Evolutionary conservation across 495 filamentous ascomycete genomes (phyloP).

Genomic region (Ramalina peruviana): DNA sequence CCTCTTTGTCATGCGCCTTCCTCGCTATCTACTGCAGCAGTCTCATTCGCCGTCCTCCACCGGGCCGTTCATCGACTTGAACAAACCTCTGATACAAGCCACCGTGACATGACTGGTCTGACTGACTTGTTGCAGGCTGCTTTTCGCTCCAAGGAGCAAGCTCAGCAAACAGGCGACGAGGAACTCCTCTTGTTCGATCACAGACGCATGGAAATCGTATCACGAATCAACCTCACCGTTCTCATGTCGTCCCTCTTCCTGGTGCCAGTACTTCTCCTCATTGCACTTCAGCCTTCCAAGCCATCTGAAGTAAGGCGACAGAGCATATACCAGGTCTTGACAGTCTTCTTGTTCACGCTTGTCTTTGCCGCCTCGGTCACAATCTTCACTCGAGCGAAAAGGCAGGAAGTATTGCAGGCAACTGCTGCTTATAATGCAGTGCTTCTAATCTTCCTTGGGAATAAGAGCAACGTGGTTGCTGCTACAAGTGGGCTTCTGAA

Average conservation of each 20-base stretch:
- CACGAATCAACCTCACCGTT: background rate
- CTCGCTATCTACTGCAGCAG: background rate
- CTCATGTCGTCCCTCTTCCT: background rate
- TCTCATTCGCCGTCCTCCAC: background rate
- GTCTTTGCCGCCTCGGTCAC: slow-evolving; percentile 13
- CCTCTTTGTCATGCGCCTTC: background rate
- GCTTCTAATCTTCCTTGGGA: slow-evolving; percentile 18
- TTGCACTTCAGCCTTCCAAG: slow-evolving; percentile 1
- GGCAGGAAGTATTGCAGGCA: slow-evolving; percentile 17
- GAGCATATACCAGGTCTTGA: slow-evolving; percentile 3
- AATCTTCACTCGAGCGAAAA: slow-evolving; percentile 12
- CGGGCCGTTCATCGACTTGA: background rate
- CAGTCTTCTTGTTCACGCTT: slow-evolving; percentile 10
- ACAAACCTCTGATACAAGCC: background rate
- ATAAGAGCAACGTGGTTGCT: slow-evolving; percentile 1
- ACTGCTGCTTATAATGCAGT: slow-evolving; percentile 18
- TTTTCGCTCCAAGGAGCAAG: slow-evolving; percentile 2
- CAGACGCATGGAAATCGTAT: slow-evolving; percentile 2
- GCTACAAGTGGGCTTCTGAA: background rate
- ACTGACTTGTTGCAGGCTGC: background rate
- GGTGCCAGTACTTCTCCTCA: slow-evolving; percentile 3
- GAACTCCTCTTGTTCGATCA: background rate
- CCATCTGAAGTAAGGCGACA: slow-evolving; percentile 1
- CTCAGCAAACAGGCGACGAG: slow-evolving; percentile 1
- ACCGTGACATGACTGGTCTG: background rate